Conservation (phyloP, 2,329 filamentous ascomycete genomes). For the Verticillium albo-atrum region DNA sequence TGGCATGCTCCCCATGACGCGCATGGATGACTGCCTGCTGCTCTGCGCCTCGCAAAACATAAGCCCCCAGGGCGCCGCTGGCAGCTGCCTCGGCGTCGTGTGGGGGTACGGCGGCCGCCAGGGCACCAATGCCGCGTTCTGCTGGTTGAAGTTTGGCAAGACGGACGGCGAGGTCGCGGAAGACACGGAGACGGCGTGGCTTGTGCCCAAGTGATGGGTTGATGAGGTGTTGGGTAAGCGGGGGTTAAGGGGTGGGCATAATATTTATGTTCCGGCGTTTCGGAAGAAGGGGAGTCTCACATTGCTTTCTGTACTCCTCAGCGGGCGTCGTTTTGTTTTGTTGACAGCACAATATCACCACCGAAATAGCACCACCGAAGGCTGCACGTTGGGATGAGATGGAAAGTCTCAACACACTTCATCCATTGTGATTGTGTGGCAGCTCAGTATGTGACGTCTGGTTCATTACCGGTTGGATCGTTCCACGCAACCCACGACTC, state of each 20-base stretch:
- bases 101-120: constrained; percentile 15
- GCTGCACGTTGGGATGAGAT: background rate
- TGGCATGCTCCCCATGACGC: constrained; percentile 12
- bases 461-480: background rate
- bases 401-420: background rate
- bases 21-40: constrained; percentile 16
- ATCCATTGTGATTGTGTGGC: background rate
- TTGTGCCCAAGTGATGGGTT: background rate
- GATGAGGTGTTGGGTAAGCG: background rate
- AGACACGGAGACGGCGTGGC: constrained; percentile 6
- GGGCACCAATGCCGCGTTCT: constrained; percentile 13
- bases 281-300: background rate
- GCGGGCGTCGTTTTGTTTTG: background rate
- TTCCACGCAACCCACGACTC: background rate
- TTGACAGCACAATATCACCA: background rate
- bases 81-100: constrained; percentile 13
- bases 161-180: background rate
- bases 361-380: background rate
- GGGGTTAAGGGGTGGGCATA: too few species aligned
- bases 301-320: background rate
- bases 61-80: constrained; percentile 11
- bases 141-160: constrained; percentile 16
- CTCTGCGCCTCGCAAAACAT: constrained; percentile 16
- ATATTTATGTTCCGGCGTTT: too few species aligned
- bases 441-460: background rate